Percentiles rank a stretch among this genome's conserved stretches.
Conservation (phyloP, 345 rosid species). For the Excoecaria agallocha region DNA sequence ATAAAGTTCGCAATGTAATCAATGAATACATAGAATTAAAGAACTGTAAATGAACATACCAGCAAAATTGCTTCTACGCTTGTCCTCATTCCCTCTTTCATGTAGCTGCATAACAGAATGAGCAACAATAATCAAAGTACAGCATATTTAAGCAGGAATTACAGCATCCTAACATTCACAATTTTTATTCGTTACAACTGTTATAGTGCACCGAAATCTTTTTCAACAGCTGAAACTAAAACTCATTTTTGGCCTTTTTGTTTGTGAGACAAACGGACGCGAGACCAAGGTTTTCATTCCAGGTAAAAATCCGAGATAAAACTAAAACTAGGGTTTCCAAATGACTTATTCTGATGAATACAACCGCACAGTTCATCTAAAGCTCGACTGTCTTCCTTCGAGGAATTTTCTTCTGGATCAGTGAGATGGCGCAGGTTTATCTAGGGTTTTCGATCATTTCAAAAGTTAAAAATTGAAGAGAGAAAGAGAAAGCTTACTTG, state of each 20-base stretch:
- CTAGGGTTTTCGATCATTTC: constrained; percentile 41
- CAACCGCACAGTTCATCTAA: background rate
- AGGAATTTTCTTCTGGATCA: background rate
- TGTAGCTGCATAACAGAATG: constrained; percentile 52
- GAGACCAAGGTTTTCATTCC: background rate
- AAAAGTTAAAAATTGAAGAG: background rate
- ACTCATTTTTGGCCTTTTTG: background rate
- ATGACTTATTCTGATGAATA: constrained; percentile 5
- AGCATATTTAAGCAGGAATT: background rate
- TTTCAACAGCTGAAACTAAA: background rate
- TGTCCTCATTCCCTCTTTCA: constrained; percentile 97
- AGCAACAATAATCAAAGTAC: constrained; percentile 16
- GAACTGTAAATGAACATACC: constrained; percentile 38
- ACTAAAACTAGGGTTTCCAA: constrained; percentile 20
- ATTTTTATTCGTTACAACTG: background rate
- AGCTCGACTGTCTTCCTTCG: background rate
- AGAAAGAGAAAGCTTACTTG: constrained; percentile 45
- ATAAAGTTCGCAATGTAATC: background rate
- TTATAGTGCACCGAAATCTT: background rate
- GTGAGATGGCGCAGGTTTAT: constrained; percentile 13
- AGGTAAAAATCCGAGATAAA: background rate
- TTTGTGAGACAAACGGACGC: background rate
- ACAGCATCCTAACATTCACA: background rate
- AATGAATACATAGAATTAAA: background rate
- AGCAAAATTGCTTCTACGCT: constrained; percentile 91